Evolutionary conservation across 75 land plant species (phyloP), one percentile per base, ranked within the genome.

Genomic region (Larix kaempferi): DNA sequence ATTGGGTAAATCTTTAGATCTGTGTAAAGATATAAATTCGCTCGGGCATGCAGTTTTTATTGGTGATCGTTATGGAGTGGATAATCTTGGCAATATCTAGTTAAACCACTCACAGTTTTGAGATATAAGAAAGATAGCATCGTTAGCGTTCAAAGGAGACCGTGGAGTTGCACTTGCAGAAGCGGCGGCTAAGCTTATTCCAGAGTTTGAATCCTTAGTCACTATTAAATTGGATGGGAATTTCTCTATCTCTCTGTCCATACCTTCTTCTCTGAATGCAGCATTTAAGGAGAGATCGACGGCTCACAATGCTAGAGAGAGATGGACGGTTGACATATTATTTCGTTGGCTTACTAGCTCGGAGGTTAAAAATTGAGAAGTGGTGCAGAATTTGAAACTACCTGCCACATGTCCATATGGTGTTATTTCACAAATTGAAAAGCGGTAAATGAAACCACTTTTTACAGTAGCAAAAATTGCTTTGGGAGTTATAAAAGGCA

Each of bases 131-230:
- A 41, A 14, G 78, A 73, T n/a, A n/a, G n/a, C n/a, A n/a, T n/a
- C n/a, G n/a, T n/a, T n/a, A n/a, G n/a, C n/a, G n/a, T n/a, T n/a
- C n/a, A n/a, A n/a, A n/a, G n/a, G n/a, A n/a, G n/a, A n/a, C n/a
- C n/a, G n/a, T n/a, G n/a, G n/a, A n/a, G n/a, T n/a, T n/a, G n/a
- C n/a, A n/a, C n/a, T n/a, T n/a, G n/a, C n/a, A n/a, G 88, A 89
- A 58, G 87, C 95, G 41, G 99, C 99, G 5, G 71, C 79, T 49
- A 88, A 80, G 63, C 90, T 97, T 75, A 29, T 97, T 79, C 81
- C 81, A 17, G 94, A 92, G 69, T 93, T 94, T 91, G 99, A 97
- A 74, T 80, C 91, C 44, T 86, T 97, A 79, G 22, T 90, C 2
- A 82, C 83, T 61, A 78, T 90, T 56, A 82, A 92, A 13, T 58